These are phyloP conservation scores for Cinchona pubescens DNA, from an alignment of 257 asterid species.

Conservation along the genomic window DNA sequence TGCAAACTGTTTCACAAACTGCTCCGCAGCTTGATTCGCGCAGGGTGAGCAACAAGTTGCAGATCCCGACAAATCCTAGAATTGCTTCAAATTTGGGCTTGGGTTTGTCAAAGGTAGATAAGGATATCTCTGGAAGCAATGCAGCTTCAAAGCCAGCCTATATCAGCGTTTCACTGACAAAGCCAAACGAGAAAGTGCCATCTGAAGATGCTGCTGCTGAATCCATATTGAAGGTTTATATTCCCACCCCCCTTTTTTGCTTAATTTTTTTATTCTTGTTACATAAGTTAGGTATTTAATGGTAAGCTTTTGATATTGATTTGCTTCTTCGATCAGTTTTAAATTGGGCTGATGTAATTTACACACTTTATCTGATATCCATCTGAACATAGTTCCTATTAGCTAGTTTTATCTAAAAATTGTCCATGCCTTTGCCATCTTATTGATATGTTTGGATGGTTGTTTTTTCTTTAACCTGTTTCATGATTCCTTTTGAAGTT, in stretches of 20 bases:
- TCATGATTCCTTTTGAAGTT: not conserved
- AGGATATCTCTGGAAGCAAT: slow-evolving; percentile 46
- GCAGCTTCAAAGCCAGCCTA: slow-evolving; percentile 69
- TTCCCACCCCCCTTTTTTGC: not conserved
- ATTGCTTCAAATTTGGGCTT: slow-evolving; percentile 64
- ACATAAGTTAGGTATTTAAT: not conserved
- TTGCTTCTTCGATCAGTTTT: not conserved
- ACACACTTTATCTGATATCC: not conserved
- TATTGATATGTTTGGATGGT: not conserved
- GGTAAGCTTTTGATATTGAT: not conserved
- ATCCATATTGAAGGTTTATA: slow-evolving; percentile 62
- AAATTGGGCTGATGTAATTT: not conserved
- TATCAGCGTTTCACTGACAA: slow-evolving; percentile 60
- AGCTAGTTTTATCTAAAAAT: not conserved
- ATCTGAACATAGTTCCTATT: not conserved
- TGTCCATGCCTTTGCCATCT: not conserved
- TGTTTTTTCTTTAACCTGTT: not conserved
- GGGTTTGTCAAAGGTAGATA: slow-evolving; percentile 54
- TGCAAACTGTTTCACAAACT: slow-evolving; percentile 53
- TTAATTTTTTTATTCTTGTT: not conserved
- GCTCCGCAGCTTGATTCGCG: slow-evolving; percentile 52
- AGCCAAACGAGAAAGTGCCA: slow-evolving; percentile 47
- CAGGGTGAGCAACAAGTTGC: slow-evolving; percentile 64
- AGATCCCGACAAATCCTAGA: slow-evolving; percentile 96
- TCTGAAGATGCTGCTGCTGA: slow-evolving; percentile 56